Base-by-base conservation (phyloP, 495 filamentous ascomycete species). In the Penicillium coffeae region DNA sequence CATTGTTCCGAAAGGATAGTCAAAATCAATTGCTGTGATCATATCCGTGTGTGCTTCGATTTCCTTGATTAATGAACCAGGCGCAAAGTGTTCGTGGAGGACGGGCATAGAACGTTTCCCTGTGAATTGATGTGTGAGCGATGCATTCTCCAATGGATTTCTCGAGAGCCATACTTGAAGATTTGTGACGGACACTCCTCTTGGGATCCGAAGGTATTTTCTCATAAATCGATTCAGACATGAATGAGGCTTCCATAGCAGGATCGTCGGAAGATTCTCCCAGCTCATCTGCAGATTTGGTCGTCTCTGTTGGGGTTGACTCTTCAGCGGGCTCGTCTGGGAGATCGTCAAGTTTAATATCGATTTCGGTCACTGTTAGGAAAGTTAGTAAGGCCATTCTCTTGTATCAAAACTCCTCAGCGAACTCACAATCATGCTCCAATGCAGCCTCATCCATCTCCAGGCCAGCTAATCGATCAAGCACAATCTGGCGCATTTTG, bases 151-250 rank as follows among this genome's bases (percentile, higher is more conserved):
- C 39, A 30, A 36, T 32, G n/a, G 9, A 10, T 5, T n/a, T 13
- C 32, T 44, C 14, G 32, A 37, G 21, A 13, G 21, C 15, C 58
- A 35, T 66, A 72, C 71, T 74, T 56, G 78, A 81, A 20, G 79
- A 82, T 49, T 84, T 83, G 36, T 83, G 84, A 54, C 84, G 83
- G 64, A 83, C 79, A 21, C 78, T 68, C 47, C 78, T 83, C 21
- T 79, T 69, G 48, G 78, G 76, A 12, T 81, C 64, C 10, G 82
- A 80, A 0, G 90, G 89, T 13, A 97, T 67, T 64, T 96, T 97
- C 59, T 92, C 85, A 60, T 96, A 99, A 52, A 99, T 88, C 7
- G 90, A 95, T 61, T 96, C 90, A 2, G 93, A 96, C 94, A 97
- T 97, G 73, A 97, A 99, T 1, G 82, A 80, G 12, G 73, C 77